These are phyloP conservation scores for Candida multigemmis DNA, from an alignment of 805 yeast species.

Conservation along the genomic window DNA sequence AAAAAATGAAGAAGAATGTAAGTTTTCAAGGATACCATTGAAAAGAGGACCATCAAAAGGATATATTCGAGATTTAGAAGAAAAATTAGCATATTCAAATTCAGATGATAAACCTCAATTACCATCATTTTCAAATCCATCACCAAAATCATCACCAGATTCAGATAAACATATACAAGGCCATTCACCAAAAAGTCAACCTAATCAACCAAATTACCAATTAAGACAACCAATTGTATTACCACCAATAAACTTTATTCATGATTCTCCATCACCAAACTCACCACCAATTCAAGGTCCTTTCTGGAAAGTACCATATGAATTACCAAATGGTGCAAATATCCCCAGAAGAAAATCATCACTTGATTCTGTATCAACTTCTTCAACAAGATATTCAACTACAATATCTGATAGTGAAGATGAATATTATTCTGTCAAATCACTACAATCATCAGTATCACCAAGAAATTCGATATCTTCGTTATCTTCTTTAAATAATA, in stretches of 20 bases:
- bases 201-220: conserved; percentile 1
- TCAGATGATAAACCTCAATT: conserved; percentile 1
- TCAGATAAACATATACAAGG: no score
- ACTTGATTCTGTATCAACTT: conserved; percentile 34
- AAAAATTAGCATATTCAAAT: conserved; percentile 16
- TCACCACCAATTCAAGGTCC: conserved; percentile 32
- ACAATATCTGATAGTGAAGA: conserved; percentile 25
- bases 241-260: conserved; percentile 2
- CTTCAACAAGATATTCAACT: conserved; percentile 5
- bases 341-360: conserved; percentile 29
- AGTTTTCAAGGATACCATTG: conserved; percentile 63
- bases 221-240: conserved; percentile 3
- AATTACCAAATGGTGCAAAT: conserved; percentile 30
- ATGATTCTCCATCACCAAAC: conserved; percentile 2
- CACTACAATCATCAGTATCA: conserved; percentile 12
- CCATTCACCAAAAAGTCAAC: neutral
- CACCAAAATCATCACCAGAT: conserved; percentile 8
- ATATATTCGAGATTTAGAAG: conserved; percentile 38
- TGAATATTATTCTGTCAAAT: conserved; percentile 20
- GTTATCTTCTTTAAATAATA: conserved; percentile 19
- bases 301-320: conserved; percentile 58
- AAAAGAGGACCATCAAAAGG: conserved; percentile 80
- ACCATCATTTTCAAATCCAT: conserved; percentile 5
- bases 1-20: conserved; percentile 51
- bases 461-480: conserved; percentile 26